Percentiles rank a stretch among this genome's conserved stretches.
Conservation (phyloP, 768 basidiomycete species). For the Suillus spraguei region DNA sequence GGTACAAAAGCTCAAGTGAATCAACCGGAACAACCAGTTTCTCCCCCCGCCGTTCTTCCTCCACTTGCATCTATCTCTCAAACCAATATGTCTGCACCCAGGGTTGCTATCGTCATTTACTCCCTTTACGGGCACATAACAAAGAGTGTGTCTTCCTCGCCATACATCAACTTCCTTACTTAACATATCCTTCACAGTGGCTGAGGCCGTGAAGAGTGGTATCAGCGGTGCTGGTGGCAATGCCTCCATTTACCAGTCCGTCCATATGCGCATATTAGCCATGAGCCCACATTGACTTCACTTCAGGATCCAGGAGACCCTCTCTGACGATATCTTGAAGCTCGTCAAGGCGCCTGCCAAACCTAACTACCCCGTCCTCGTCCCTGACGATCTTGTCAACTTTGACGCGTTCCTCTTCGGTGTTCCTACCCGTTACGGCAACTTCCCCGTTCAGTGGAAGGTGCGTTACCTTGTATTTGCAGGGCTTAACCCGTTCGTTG, state of each 20-base stretch:
- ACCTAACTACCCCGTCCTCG: slow-evolving; percentile 58
- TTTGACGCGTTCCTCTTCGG: slow-evolving; percentile 47
- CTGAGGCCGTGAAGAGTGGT: slow-evolving; percentile 41
- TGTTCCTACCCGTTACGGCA: slow-evolving; percentile 47
- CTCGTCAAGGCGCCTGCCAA: slow-evolving; percentile 75
- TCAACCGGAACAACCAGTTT: slow-evolving; percentile 11
- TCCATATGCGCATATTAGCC: neutral
- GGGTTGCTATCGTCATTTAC: slow-evolving; percentile 51
- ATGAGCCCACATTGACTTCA: neutral
- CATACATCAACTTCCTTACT: neutral
- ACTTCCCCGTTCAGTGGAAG: slow-evolving; percentile 59
- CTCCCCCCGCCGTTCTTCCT: slow-evolving; percentile 6
- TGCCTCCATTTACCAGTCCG: slow-evolving; percentile 51
- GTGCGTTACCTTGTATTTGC: slow-evolving; percentile 26
- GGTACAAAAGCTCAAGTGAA: slow-evolving; percentile 17
- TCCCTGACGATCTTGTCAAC: slow-evolving; percentile 17
- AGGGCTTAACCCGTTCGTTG: slow-evolving; percentile 4
- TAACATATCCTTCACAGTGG: slow-evolving; percentile 24
- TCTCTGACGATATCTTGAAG: slow-evolving; percentile 66
- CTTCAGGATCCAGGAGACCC: slow-evolving; percentile 77
- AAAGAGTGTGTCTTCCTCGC: slow-evolving; percentile 37
- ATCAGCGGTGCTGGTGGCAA: slow-evolving; percentile 44
- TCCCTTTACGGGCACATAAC: slow-evolving; percentile 53
- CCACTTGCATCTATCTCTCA: slow-evolving; percentile 6
- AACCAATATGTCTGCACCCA: slow-evolving; percentile 30